Evolutionary conservation across 495 filamentous ascomycete species (phyloP), one percentile per base, ranked within the genome.

Genomic region (Durotheca rogersii): DNA sequence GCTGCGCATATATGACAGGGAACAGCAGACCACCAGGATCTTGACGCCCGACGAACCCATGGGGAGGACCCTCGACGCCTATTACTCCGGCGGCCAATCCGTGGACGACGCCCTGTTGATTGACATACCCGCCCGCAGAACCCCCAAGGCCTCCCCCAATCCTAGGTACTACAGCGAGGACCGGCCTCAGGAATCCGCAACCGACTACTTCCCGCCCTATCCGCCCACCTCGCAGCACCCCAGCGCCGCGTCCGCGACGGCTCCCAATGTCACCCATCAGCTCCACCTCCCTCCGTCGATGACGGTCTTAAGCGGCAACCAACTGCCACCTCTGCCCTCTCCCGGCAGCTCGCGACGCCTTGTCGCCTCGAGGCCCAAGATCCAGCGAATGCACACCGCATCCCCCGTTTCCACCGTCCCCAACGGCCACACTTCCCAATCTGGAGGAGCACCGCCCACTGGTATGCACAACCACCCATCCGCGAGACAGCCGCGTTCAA

Each of bases 101-200:
- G 83, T 96, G 11, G 87, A 95, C 27, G 94, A 98, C 65, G 94
- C 93, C 4, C 72, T 98, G 44, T 60, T 97, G 43, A 95, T 98
- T 58, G 90, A 96, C 58, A 83, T 94, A 10, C 91, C 90, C 3
- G 53, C 64, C 23, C 83, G 87, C 34, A 82, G 87, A 43, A 96
- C 92, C 4, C 93, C 93, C 2, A 87, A 85, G 51, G 83, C 89
- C 12, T 95, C 90, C 12, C 79, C 75, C 29, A 76, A 73, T 42
- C 65, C 67, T n/a, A 68, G 65, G 40, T 83, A 79, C 43, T 81
- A 83, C 30, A 85, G 90, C 31, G 82, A 86, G 12, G 54, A 67
- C 21, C 70, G 82, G 32, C 88, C 89, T 11, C 74, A 81, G 39
- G 91, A 94, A 60, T 82, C 77, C 45, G 84, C 81, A 41, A 81